Evolutionary conservation across 2,329 filamentous ascomycete species (phyloP).

Genomic region (Calonectria multiphialidica): DNA sequence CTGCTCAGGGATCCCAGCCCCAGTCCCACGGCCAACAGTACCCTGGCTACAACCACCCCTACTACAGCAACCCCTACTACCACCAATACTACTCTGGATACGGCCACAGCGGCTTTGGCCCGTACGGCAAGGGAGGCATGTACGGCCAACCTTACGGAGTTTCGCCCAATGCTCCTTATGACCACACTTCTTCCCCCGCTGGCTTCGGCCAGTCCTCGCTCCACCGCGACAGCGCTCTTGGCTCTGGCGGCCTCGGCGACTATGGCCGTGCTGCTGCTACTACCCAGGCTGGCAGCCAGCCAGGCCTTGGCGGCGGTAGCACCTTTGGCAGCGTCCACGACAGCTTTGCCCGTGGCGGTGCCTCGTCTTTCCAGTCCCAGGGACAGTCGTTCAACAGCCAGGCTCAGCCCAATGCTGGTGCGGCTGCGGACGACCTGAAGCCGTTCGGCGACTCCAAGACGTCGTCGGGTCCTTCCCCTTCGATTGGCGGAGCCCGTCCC

Average conservation of each 20-base stretch:
- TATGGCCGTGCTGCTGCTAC: conserved; percentile 62
- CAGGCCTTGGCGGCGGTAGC: conserved; percentile 61
- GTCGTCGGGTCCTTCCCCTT: conserved; percentile 67
- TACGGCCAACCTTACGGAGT: conserved; percentile 70
- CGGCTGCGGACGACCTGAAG: conserved; percentile 67
- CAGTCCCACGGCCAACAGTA: conserved; percentile 63
- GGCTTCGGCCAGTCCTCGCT: conserved; percentile 67
- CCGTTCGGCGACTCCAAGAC: conserved; percentile 69
- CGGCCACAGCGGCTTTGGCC: conserved; percentile 64
- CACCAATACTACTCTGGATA: conserved; percentile 70
- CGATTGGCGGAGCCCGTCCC: conserved; percentile 66
- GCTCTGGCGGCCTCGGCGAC: conserved; percentile 65
- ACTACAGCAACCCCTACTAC: conserved; percentile 74
- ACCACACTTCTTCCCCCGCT: conserved; percentile 66
- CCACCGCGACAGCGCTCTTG: conserved; percentile 63
- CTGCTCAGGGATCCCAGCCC: conserved; percentile 57
- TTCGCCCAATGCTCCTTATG: conserved; percentile 68
- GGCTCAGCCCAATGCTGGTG: conserved; percentile 58
- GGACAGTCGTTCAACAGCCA: conserved; percentile 66
- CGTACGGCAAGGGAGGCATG: conserved; percentile 67
- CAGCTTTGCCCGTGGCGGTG: conserved; percentile 62
- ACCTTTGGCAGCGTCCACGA: conserved; percentile 66
- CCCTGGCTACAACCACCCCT: conserved; percentile 67
- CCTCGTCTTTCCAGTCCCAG: conserved; percentile 67
- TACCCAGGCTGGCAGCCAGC: conserved; percentile 62